Base-by-base conservation (phyloP, 208 protist genomes). In the Entamoeba moshkovskii region DNA sequence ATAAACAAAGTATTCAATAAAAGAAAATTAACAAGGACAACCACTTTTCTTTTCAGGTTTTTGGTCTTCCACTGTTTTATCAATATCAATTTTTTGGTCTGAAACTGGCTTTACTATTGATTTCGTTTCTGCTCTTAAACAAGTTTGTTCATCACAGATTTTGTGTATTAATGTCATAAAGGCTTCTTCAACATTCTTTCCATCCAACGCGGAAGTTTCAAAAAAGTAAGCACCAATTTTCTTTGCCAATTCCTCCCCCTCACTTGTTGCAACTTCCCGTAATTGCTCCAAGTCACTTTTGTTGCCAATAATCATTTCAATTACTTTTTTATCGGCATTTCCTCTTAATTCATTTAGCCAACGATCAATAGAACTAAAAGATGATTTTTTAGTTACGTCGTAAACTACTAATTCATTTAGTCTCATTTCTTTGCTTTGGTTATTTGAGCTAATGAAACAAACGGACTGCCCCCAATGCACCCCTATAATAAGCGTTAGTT, bases 261-360 rank as follows among this genome's bases (percentile, higher is more conserved):
- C 95, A 3, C 0, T 42, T 18, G 45, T 94, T 29, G 96, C 49
- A 33, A 97, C 95, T 93, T 95, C 46, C 29, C 96, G 93, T 22
- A 95, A 91, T 52, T 94, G 92, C 48, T 94, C 93, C 25, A 97
- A 94, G 92, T 97, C 96, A 45, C 44, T 52, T 93, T 96, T 97
- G 94, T 97, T 97, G 22, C 95, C 96, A 92, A 95, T 94, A n/a
- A 96, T 33, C 3, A 95, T 52, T 46, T 95, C 52, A 29, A 45
- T 13, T 6, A 95, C 94, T 13, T 95, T 45, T 16, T 18, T 25
- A 13, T 93, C 94, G 44, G 95, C 93, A 91, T 95, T 45, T 13
- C 94, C n/a, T 11, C 44, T 3, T 8, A 96, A 29, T 52, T 96
- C 95, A 15, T 66, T 8, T 0, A 96, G 52, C 95, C 95, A 96